Percentiles rank a stretch among this genome's conserved stretches.
These are phyloP conservation scores for Candida michaelii DNA, from an alignment of 805 yeast genomes.

Conservation along the genomic window DNA sequence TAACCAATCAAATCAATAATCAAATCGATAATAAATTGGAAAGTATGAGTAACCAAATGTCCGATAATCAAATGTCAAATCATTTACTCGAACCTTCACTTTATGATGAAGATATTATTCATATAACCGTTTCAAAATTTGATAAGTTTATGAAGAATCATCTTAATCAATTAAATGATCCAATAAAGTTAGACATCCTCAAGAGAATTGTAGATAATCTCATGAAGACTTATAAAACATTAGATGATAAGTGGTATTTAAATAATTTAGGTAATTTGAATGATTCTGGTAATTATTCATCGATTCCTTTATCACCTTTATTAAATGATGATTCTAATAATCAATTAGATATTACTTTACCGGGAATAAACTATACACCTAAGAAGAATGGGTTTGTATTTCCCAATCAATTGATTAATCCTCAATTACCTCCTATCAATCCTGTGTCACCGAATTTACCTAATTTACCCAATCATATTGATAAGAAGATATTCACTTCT, in stretches of 20 bases:
- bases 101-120: constrained; percentile 6
- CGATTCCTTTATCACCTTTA: constrained; percentile 30
- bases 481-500: constrained; percentile 6
- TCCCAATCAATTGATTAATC: constrained; percentile 20
- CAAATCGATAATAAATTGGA: background rate
- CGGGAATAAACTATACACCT: constrained; percentile 11
- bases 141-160: constrained; percentile 5
- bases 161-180: constrained; percentile 2
- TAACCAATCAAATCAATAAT: background rate
- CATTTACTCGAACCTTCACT: background rate
- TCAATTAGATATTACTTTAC: constrained; percentile 14
- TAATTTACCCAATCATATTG: constrained; percentile 4
- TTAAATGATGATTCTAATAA: constrained; percentile 22
- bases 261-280: constrained; percentile 1
- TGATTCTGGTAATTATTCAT: constrained; percentile 9
- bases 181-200: constrained; percentile 4
- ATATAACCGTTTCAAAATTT: constrained; percentile 1
- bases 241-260: constrained; percentile 10
- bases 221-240: constrained; percentile 3
- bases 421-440: constrained; percentile 37
- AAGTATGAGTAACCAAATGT: too few relatives aligned
- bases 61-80: background rate
- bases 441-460: constrained; percentile 25
- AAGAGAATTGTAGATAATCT: constrained; percentile 6
- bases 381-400: constrained; percentile 13